Base-by-base conservation (phyloP, 2,329 filamentous ascomycete genomes). In the Epicoccum nigrum region DNA sequence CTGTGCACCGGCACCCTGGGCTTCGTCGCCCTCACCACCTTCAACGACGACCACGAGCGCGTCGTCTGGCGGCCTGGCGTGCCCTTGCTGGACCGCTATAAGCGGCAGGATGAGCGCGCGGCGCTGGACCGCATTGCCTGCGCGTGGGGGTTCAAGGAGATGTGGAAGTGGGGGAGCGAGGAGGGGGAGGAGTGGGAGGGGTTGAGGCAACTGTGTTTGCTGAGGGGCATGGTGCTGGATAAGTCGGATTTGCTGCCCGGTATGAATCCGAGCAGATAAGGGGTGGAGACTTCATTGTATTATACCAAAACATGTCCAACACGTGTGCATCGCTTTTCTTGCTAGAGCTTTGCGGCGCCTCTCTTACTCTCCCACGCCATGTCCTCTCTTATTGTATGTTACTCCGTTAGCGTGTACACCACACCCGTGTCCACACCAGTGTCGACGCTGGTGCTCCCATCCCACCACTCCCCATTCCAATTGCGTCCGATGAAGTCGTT, bases 1-100 rank as follows among this genome's bases (percentile, higher is more conserved):
- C 83, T 85, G 16, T 90, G 91, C 57, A 92, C 92, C 4, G 86
- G 85, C 4, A 90, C 87, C 8, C 83, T 97, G 45, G 94, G 93
- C 2, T 77, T 94, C 33, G 85, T 97, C 30, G 91, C 93, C 7
- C 79, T 95, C 52, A 86, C 90, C 20, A 97, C 93, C 27, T 82
- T 87, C 54, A 97, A 97, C 74, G 92, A 97, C 71, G 92, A 97
- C 74, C 96, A 97, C 90, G 87, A 88, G 65, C 85, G 94, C 16
- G 91, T 97, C 4, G 92, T 90, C 2, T 99, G 94, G 94, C 81
- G 88, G 7, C 85, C 85, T 0, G 94, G 94, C 9, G 87, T 90
- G 27, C 88, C 90, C 17, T 76, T 97, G 57, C 83, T 88, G 55
- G 83, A 90, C 65, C 83, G 94, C 12, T 97, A 92, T 89, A 73